Evolutionary conservation across 768 basidiomycete species (phyloP).

Genomic region (Phylloporus sp.): DNA sequence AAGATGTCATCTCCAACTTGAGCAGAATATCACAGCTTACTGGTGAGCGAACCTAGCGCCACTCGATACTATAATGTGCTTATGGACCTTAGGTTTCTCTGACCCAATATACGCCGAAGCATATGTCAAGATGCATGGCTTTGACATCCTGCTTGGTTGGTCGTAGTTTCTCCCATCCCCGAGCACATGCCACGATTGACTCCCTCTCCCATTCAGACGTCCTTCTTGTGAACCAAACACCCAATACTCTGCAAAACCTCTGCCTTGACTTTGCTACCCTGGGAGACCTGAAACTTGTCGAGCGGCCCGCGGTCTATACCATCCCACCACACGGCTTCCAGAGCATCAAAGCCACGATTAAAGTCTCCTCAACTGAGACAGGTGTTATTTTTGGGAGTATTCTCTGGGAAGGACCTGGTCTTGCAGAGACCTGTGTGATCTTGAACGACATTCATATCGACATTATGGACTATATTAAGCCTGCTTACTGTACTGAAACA

Average conservation of each 20-base stretch:
- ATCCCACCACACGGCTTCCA: conserved; percentile 97
- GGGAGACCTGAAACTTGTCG: conserved; percentile 95
- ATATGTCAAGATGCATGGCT: conserved; percentile 95
- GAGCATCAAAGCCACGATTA: conserved; percentile 97
- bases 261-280: conserved; percentile 97
- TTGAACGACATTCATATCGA: conserved; percentile 97
- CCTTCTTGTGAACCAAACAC: conserved; percentile 92
- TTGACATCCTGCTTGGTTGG: conserved; percentile 89
- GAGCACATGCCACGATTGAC: background rate
- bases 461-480: conserved; percentile 53
- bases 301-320: conserved; percentile 90
- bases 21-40: conserved; percentile 92
- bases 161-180: background rate
- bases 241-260: conserved; percentile 92
- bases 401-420: conserved; percentile 88
- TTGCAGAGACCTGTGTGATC: conserved; percentile 89
- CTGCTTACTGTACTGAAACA: conserved; percentile 91
- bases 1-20: conserved; percentile 93
- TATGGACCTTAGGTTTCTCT: conserved; percentile 68
- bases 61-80: background rate
- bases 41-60: conserved; percentile 41
- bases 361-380: conserved; percentile 96
- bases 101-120: conserved; percentile 99
- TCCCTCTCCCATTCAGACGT: conserved; percentile 55
- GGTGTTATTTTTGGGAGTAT: conserved; percentile 99